Conservation (phyloP, 2,329 filamentous ascomycete species). For the Scytalidium lignicola region DNA sequence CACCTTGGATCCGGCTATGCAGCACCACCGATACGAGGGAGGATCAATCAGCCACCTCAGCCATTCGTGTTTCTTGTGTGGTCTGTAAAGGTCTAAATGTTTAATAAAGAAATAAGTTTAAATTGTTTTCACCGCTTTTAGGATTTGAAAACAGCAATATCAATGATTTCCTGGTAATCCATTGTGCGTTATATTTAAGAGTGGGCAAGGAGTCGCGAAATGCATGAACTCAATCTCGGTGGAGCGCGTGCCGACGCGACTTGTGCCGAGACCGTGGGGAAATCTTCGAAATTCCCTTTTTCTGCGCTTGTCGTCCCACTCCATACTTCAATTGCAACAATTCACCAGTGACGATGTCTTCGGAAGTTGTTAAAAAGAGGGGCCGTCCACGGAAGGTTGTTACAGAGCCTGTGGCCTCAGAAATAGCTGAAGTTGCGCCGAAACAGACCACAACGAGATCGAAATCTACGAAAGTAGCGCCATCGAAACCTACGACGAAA, state of each 20-base stretch:
- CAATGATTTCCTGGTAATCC: too few species aligned
- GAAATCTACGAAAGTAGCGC: constrained; percentile 19
- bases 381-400: constrained; percentile 25
- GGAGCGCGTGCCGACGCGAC: constrained; percentile 5
- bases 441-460: constrained; percentile 16
- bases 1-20: too few species aligned
- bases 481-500: constrained; percentile 5
- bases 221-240: background rate
- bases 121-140: too few species aligned
- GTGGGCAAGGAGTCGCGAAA: background rate
- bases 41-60: too few species aligned
- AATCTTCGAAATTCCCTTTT: background rate
- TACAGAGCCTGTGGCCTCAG: constrained; percentile 15
- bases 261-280: background rate
- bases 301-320: background rate
- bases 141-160: too few species aligned
- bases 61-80: too few species aligned
- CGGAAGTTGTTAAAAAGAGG: constrained; percentile 23
- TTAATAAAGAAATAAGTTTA: too few species aligned
- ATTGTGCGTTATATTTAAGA: too few species aligned
- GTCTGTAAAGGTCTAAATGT: too few species aligned
- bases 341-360: constrained; percentile 13
- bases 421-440: constrained; percentile 7
- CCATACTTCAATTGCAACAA: background rate
- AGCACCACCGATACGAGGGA: too few species aligned